phyloP scores from a whole-genome alignment of 2,329 filamentous ascomycete species.

The Ascochyta pisi region DNA sequence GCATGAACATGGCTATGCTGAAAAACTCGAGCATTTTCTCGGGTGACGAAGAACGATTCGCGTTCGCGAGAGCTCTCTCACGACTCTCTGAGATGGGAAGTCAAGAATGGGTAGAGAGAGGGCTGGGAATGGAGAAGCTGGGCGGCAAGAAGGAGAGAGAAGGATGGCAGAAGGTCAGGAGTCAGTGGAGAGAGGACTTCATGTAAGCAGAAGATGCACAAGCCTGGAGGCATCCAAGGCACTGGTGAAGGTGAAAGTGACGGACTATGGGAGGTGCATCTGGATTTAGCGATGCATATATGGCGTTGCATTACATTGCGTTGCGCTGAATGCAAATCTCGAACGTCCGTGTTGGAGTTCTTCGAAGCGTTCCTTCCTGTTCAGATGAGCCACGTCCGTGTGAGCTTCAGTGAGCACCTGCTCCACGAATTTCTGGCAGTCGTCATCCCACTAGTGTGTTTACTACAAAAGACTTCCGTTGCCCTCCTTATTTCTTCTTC shows the following conservation, averaged over 20 bases:
- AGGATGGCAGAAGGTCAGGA: constrained; percentile 69
- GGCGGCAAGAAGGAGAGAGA: constrained; percentile 72
- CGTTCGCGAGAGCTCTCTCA: constrained; percentile 87
- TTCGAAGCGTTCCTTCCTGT: no score
- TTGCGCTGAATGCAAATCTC: no score
- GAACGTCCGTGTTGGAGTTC: no score
- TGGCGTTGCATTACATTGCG: background rate
- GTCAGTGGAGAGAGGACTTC: constrained; percentile 65
- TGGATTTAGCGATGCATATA: constrained; percentile 11
- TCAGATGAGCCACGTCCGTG: no score
- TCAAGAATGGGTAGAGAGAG: constrained; percentile 91
- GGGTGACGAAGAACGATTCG: constrained; percentile 95
- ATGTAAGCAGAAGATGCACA: constrained; percentile 23
- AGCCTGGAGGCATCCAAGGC: background rate
- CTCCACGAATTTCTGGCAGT: no score
- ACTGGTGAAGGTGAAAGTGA: no score
- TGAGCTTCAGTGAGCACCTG: no score
- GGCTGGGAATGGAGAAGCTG: constrained; percentile 66
- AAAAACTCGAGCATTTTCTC: constrained; percentile 88
- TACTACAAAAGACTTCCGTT: no score
- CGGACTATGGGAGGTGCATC: background rate
- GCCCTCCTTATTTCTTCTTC: no score
- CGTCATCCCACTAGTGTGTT: no score
- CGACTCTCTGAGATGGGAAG: constrained; percentile 92
- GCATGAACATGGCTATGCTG: constrained; percentile 81